phyloP scores from a whole-genome alignment of 192 early-diverging fungal species.

The Gigaspora rosea region DNA sequence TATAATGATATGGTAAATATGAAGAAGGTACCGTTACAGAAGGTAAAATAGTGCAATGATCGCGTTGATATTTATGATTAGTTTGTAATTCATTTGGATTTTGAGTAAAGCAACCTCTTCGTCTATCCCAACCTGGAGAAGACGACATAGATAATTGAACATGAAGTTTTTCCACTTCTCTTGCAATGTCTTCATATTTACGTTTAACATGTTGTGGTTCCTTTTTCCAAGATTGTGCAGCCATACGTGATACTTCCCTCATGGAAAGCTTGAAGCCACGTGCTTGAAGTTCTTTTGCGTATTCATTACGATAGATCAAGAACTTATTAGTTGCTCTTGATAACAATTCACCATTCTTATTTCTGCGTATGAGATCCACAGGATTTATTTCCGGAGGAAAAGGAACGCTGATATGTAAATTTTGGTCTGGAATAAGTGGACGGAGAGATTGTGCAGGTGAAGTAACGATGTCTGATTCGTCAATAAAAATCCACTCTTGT shows the following conservation, averaged over 20 bases:
- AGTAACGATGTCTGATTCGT: conserved; percentile 6
- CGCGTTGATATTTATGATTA: background rate
- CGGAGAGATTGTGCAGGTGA: conserved; percentile 3
- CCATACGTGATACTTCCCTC: conserved; percentile 24
- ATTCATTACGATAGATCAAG: conserved; percentile 33
- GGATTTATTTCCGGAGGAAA: conserved; percentile 29
- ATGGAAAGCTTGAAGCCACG: conserved; percentile 1
- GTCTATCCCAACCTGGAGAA: conserved; percentile 1
- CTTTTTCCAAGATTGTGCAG: conserved; percentile 19
- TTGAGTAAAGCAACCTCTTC: background rate
- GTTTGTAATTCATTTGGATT: background rate
- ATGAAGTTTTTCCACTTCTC: conserved; percentile 25
- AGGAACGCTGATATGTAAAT: background rate
- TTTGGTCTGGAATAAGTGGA: background rate
- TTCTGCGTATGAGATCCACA: conserved; percentile 13
- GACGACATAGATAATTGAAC: background rate
- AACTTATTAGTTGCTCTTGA: conserved; percentile 29
- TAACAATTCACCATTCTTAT: conserved; percentile 8
- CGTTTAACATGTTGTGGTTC: conserved; percentile 23
- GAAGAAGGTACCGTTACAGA: background rate
- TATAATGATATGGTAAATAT: background rate
- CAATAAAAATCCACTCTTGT: conserved; percentile 25
- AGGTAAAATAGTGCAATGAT: background rate
- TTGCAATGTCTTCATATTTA: conserved; percentile 26
- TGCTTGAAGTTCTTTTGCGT: conserved; percentile 17